Base-by-base conservation (phyloP, 306 rosid species). In the Dalbergia cochinchinensis region DNA sequence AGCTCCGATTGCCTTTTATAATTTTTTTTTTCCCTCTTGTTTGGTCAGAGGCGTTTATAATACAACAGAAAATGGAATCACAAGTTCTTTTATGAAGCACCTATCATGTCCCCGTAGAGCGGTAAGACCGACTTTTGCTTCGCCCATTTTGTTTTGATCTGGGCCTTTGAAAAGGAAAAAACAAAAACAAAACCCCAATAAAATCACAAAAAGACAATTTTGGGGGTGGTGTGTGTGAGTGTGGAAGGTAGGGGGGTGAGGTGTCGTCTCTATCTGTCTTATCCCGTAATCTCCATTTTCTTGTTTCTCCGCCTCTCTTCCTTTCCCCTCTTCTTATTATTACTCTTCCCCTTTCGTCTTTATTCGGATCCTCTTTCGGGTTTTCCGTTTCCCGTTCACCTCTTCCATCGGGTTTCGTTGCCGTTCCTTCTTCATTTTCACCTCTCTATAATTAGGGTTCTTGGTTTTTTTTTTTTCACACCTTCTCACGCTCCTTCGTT, bases 391-490 rank as follows among this genome's bases (percentile, higher is more conserved):
- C 55, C 6, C 7, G 5, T 50, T 50, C 2, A 13, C 13, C 18
- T 14, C 2, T 50, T 50, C n/a, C 55, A 15, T 20, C 57, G 66
- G 39, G 19, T 22, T 26, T 45, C 10, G 44, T 11, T 26, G 13
- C 33, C 4, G 13, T 57, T 57, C 5, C 14, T 20, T 20, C 7
- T 2, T 18, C 70, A 2, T 53, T 18, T 19, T n/a, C 5, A 11
- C 7, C 37, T 31, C 12, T 8, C 0, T 13, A 3, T 13, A 3
- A 70, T 77, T 82, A 70, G 85, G 85, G 85, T 69, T 75, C 59
- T 42, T 37, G 5, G 41, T 37, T 37, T 37, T 37, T 37, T 6
- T 26, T 26, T 26, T 3, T 3, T 26, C 1, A 0, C 1, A 0
- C 1, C 31, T 26, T 26, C 6, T 37, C 41, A 4, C 7, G 41